Evolutionary conservation across 495 filamentous ascomycete species (phyloP).

Genomic region (Aspergillus coremiiformis): DNA sequence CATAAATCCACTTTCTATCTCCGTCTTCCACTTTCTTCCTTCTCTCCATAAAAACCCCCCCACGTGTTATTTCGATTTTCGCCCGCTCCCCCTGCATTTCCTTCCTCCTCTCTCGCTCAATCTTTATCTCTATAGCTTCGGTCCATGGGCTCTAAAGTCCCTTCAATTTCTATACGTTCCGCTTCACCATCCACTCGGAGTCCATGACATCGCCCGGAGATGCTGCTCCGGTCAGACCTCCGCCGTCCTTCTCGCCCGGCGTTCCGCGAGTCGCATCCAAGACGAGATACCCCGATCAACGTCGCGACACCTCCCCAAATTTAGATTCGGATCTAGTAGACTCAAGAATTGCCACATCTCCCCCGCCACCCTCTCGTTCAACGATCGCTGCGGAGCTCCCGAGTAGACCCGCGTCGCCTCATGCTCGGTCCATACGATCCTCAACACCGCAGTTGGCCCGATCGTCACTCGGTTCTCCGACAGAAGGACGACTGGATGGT

Average conservation of each 20-base stretch:
- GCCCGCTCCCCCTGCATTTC: background rate
- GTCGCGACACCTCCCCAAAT: constrained; percentile 31
- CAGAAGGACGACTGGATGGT: constrained; percentile 42
- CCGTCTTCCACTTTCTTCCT: constrained; percentile 9
- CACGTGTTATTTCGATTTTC: background rate
- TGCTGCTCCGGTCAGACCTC: constrained; percentile 54
- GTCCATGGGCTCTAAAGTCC: constrained; percentile 32
- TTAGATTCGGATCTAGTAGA: constrained; percentile 44
- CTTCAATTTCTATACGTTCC: constrained; percentile 1
- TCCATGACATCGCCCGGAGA: constrained; percentile 58
- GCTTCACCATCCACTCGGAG: constrained; percentile 25
- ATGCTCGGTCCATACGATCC: constrained; percentile 51
- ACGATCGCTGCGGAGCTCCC: constrained; percentile 31
- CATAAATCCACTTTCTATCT: too few species aligned
- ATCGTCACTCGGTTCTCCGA: constrained; percentile 49
- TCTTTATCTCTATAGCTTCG: constrained; percentile 1
- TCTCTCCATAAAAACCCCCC: background rate
- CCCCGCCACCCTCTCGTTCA: constrained; percentile 28
- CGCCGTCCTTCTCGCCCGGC: constrained; percentile 49
- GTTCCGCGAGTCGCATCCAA: constrained; percentile 47
- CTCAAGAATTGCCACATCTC: constrained; percentile 46
- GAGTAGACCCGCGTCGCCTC: constrained; percentile 42
- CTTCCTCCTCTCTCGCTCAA: background rate
- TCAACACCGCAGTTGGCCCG: constrained; percentile 51
- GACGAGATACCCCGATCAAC: constrained; percentile 36